Evolutionary conservation across 2,329 filamentous ascomycete species (phyloP).

Genomic region (Arthrinium phaeospermum): DNA sequence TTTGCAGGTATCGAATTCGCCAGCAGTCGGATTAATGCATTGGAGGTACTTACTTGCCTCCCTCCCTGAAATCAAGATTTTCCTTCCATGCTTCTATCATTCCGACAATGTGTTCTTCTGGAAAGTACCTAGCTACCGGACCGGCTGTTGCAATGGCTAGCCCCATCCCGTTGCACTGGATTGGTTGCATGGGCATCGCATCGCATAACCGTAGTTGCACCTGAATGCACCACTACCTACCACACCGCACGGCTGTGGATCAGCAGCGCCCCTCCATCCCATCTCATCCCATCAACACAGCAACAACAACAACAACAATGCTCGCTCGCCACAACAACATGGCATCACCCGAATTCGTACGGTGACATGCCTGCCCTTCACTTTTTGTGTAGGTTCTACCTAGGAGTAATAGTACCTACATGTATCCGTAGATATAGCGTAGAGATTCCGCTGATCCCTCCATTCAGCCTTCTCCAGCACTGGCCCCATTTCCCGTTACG

Average conservation of each 20-base stretch:
- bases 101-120: neutral
- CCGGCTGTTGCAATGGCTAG: neutral
- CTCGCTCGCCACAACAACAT: neutral
- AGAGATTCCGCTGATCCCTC: neutral
- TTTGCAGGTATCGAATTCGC: neutral
- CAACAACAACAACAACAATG: conserved; percentile 1
- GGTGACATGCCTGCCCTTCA: neutral
- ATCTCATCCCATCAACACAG: neutral
- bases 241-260: conserved; percentile 10
- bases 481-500: neutral
- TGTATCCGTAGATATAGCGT: no score
- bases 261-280: neutral
- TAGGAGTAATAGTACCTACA: no score
- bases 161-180: neutral
- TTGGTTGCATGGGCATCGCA: conserved; percentile 1
- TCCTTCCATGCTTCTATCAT: neutral
- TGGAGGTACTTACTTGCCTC: neutral
- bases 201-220: conserved; percentile 13
- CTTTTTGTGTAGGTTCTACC: neutral
- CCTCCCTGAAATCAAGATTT: neutral
- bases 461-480: neutral
- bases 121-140: neutral
- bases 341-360: neutral
- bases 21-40: neutral
- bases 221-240: conserved; percentile 9